These are phyloP conservation scores for Pythium plurisporium DNA, from an alignment of 352 stramenopile species.

Conservation along the genomic window DNA sequence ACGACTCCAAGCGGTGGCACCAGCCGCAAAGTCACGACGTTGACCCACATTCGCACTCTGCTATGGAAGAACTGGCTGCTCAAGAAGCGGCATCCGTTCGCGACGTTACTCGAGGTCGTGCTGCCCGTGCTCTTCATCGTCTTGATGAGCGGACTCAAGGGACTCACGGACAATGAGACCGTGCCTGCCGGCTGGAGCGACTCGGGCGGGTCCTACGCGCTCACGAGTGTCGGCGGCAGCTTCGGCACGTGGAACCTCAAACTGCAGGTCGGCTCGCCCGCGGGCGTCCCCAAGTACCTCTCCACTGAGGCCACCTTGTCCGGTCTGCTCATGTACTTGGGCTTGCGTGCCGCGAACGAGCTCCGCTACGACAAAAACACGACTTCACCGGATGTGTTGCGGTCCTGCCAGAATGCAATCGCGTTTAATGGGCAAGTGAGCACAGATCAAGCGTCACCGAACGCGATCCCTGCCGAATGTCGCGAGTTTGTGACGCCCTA, in stretches of 20 bases:
- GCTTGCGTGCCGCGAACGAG: slow-evolving; percentile 30
- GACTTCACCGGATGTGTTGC: slow-evolving; percentile 14
- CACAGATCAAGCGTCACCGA: slow-evolving; percentile 25
- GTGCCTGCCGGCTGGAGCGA: slow-evolving; percentile 64
- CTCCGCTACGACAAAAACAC: slow-evolving; percentile 34
- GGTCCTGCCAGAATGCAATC: slow-evolving; percentile 28
- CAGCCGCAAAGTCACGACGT: neutral
- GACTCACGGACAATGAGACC: slow-evolving; percentile 41
- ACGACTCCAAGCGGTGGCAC: neutral
- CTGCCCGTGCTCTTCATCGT: slow-evolving; percentile 69
- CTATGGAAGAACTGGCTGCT: slow-evolving; percentile 73
- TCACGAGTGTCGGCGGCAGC: slow-evolving; percentile 48
- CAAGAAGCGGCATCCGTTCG: slow-evolving; percentile 61
- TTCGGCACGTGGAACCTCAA: slow-evolving; percentile 19
- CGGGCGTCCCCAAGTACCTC: slow-evolving; percentile 33
- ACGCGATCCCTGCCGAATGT: slow-evolving; percentile 44
- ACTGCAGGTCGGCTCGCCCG: neutral
- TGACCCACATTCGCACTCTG: slow-evolving; percentile 49
- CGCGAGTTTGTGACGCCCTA: slow-evolving; percentile 53
- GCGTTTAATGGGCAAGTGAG: slow-evolving; percentile 29
- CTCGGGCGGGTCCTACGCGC: slow-evolving; percentile 14
- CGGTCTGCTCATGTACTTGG: slow-evolving; percentile 45
- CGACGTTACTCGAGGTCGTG: slow-evolving; percentile 61
- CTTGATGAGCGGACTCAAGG: slow-evolving; percentile 48
- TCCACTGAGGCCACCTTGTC: slow-evolving; percentile 46